Evolutionary conservation across 208 protist species (phyloP), one percentile per base, ranked within the genome.

Genomic region (Wallacemonas sp.): DNA sequence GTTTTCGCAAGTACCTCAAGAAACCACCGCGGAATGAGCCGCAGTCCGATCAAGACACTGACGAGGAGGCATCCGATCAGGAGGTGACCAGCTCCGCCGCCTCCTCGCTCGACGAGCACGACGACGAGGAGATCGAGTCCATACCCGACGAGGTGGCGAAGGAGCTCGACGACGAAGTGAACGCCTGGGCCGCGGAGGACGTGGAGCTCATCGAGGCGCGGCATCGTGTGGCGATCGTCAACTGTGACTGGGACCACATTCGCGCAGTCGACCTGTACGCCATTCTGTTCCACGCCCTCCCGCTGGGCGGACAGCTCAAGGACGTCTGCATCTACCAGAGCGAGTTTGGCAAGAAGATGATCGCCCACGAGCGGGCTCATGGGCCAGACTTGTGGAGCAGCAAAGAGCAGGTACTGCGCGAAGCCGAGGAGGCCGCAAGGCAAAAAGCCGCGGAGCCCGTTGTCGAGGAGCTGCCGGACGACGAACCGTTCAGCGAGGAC

Each of bases 201-300:
- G 79, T 92, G 39, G 89, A 94, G 63, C 73, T 85, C 46, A 86
- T 80, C 41, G 84, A 91, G 37, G 82, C 86, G 0, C 87, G 83
- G 26, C 71, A 68, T 17, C 95, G 98, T 26, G 45, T 99, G 33
- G 97, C 97, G 15, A 83, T 99, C 24, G 83, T 96, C 52, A 98
- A 98, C 81, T 97, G 93, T 68, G 95, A 99, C 79, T 99, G 97
- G 97, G 95, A 98, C 45, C 87, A 98, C 68, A 76, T 98, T 41
- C 76, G 82, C 26, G 91, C 93, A 15, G 85, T 91, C n/a, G 95
- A 99, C 77, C 71, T 99, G 8, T 97, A 97, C 64, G 89, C 94
- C 0, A 72, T 99, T n/a, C 82, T 99, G 34, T 90, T 97, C 42
- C 92, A 98, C 57, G 98, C 98, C 63, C 79, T 97, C 27, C 98